Percentiles rank a stretch among this genome's conserved stretches.
Evolutionary conservation across 305 asterid genomes (phyloP).

Genomic region (Andrographis paniculata): DNA sequence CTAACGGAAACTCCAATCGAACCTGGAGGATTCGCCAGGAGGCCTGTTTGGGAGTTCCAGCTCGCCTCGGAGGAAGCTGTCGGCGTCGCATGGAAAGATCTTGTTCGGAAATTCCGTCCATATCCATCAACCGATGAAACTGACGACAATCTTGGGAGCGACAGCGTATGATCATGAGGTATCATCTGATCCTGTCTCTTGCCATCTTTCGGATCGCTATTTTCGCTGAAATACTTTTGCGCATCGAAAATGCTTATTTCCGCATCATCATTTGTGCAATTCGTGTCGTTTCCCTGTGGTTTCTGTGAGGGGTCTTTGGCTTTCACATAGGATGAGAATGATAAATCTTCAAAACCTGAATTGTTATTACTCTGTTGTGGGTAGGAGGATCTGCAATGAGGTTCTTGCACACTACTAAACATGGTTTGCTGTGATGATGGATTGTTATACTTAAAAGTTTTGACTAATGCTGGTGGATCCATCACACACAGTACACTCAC

Average conservation of each 20-base stretch:
- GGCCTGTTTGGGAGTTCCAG: constrained; percentile 76
- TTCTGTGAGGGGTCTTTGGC: constrained; percentile 14
- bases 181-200: constrained; percentile 2
- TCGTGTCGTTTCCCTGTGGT: constrained; percentile 3
- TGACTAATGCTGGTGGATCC: constrained; percentile 35
- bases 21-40: constrained; percentile 51
- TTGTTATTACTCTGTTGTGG: constrained; percentile 19
- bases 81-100: constrained; percentile 57
- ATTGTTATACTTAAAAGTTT: constrained; percentile 30
- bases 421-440: constrained; percentile 30
- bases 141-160: constrained; percentile 31
- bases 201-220: constrained; percentile 20
- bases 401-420: constrained; percentile 28
- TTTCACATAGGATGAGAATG: constrained; percentile 30
- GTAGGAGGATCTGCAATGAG: constrained; percentile 29
- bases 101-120: constrained; percentile 32
- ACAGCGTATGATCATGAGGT: constrained; percentile 14
- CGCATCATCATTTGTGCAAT: constrained; percentile 23
- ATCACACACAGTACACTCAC: constrained; percentile 16
- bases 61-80: constrained; percentile 79
- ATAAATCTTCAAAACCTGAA: constrained; percentile 19
- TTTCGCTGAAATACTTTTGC: constrained; percentile 42
- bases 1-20: constrained; percentile 36
- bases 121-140: constrained; percentile 48
- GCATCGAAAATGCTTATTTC: constrained; percentile 62